phyloP scores from a whole-genome alignment of 371 early-diverging fungal genomes.

The Gilbertella persicaria region DNA sequence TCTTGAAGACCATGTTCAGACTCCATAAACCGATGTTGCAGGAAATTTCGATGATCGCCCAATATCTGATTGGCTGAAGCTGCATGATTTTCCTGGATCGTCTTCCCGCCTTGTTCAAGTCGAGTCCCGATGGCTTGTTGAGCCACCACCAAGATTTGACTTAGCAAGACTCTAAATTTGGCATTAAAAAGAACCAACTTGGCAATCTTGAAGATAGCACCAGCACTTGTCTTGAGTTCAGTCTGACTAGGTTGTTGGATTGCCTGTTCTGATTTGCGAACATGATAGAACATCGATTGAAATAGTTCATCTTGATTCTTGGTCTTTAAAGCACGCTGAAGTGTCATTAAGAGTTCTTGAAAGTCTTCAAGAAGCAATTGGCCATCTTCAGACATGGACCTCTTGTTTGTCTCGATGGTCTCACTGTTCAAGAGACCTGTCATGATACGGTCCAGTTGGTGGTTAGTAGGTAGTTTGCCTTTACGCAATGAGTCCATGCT shows the following conservation, averaged over 20 bases:
- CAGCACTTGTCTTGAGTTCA: not conserved
- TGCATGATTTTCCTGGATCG: not conserved
- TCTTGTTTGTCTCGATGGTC: conserved; percentile 25
- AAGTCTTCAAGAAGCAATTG: conserved; percentile 44
- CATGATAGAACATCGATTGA: conserved; percentile 57
- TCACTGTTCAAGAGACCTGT: conserved; percentile 3
- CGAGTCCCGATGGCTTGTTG: conserved; percentile 8
- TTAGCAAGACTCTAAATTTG: conserved; percentile 5
- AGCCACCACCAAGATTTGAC: conserved; percentile 4
- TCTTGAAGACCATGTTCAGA: not conserved
- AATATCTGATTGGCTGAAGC: not conserved
- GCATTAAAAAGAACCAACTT: conserved; percentile 12
- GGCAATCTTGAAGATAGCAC: not conserved
- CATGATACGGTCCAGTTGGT: conserved; percentile 28
- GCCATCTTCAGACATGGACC: conserved; percentile 45
- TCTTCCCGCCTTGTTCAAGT: conserved; percentile 1
- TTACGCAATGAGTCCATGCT: conserved; percentile 41
- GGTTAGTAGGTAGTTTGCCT: conserved; percentile 67
- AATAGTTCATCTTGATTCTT: conserved; percentile 62
- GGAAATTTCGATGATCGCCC: not conserved
- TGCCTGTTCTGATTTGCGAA: conserved; percentile 1
- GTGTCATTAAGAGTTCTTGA: conserved; percentile 37
- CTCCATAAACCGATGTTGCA: not conserved
- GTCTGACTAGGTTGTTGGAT: not conserved
- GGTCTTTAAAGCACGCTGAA: conserved; percentile 42